Evolutionary conservation across 805 yeast species (phyloP).

Genomic region (Diddensiella transvaalensis): DNA sequence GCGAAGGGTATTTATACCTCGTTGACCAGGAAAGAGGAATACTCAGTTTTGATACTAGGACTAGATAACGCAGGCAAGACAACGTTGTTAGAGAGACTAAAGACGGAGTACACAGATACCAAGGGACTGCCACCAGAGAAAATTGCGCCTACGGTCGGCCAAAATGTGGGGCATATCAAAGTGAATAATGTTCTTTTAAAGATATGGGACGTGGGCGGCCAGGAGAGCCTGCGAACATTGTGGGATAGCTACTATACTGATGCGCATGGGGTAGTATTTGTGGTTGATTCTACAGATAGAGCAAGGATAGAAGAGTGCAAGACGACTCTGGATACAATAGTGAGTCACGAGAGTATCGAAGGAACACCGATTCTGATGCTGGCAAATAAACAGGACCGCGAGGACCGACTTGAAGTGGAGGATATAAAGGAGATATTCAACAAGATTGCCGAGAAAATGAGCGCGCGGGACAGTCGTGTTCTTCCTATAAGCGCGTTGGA

Average conservation of each 20-base stretch:
- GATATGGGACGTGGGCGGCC: conserved; percentile 98
- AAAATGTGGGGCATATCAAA: conserved; percentile 52
- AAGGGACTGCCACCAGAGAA: conserved; percentile 42
- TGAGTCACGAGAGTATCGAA: conserved; percentile 57
- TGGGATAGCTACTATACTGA: conserved; percentile 85
- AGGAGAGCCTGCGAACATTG: conserved; percentile 72
- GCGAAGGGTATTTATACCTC: conserved; percentile 57
- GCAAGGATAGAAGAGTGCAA: conserved; percentile 80
- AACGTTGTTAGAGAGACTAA: conserved; percentile 66
- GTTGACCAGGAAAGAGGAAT: conserved; percentile 59
- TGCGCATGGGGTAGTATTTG: conserved; percentile 88
- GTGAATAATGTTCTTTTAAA: conserved; percentile 49
- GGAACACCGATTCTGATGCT: conserved; percentile 91
- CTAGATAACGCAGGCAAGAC: conserved; percentile 97
- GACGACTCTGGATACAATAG: conserved; percentile 51
- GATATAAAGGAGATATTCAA: conserved; percentile 81
- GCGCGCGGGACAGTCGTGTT: conserved; percentile 88
- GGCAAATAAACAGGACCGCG: conserved; percentile 89
- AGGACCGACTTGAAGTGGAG: conserved; percentile 66
- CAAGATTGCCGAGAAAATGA: conserved; percentile 73
- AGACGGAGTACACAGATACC: conserved; percentile 45
- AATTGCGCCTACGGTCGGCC: conserved; percentile 93
- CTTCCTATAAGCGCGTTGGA: conserved; percentile 83
- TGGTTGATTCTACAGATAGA: conserved; percentile 87
- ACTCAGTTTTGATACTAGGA: conserved; percentile 78